Percentiles rank a stretch among this genome's conserved stretches.
Conservation (phyloP, 306 rosid genomes). For the Castanea sativa region DNA sequence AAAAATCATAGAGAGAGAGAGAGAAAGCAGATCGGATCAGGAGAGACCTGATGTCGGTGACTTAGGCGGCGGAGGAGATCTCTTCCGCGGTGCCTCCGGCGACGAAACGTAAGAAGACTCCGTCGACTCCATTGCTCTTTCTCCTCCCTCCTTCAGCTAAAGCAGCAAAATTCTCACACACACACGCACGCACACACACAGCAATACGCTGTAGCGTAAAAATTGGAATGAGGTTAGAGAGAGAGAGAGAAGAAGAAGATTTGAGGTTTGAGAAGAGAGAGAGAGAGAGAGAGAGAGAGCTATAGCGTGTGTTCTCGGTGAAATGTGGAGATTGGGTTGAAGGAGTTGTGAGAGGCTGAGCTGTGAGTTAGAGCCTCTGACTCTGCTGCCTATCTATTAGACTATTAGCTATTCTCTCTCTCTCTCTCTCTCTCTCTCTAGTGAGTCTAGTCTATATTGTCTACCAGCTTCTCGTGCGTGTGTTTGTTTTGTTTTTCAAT, state of each 20-base stretch:
- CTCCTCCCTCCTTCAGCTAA: conserved; percentile 28
- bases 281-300: neutral
- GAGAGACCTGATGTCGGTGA: conserved; percentile 74
- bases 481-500: too few species aligned
- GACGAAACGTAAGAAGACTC: conserved; percentile 92
- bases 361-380: conserved; percentile 6
- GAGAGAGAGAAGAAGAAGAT: neutral
- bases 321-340: neutral
- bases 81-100: conserved; percentile 80
- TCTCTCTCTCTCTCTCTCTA: too few species aligned
- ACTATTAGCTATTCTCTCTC: too few species aligned
- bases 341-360: neutral
- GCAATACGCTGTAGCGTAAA: neutral
- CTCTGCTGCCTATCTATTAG: conserved; percentile 1
- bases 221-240: neutral
- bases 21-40: conserved; percentile 66
- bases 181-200: conserved; percentile 1
- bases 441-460: too few species aligned
- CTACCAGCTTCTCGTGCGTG: too few species aligned
- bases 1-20: conserved; percentile 12
- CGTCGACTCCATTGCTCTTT: conserved; percentile 76
- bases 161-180: conserved; percentile 7
- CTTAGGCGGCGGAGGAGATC: conserved; percentile 69
- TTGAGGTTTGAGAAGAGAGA: neutral
- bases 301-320: too few species aligned